Evolutionary conservation across 2,329 filamentous ascomycete species (phyloP).

Genomic region (Calycina herbarum): DNA sequence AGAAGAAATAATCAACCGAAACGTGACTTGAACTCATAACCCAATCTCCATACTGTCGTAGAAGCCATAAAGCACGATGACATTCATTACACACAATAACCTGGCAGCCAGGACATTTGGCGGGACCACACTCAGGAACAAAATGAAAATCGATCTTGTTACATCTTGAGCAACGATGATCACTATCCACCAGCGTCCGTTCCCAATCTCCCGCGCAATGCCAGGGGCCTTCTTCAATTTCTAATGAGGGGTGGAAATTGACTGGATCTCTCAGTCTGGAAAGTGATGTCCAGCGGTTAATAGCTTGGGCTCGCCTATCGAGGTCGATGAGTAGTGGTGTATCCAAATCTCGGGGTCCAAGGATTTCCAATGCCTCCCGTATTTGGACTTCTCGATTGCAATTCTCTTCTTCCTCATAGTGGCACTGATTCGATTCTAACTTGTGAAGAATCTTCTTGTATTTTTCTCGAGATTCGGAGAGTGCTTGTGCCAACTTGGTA

Average conservation of each 20-base stretch:
- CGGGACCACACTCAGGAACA: constrained; percentile 25
- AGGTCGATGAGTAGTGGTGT: constrained; percentile 25
- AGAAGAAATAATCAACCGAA: constrained; percentile 2
- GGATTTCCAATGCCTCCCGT: constrained; percentile 25
- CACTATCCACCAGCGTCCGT: constrained; percentile 17
- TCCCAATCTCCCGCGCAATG: constrained; percentile 28
- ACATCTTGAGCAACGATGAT: constrained; percentile 29
- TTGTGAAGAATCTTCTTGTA: constrained; percentile 13
- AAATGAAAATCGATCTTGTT: constrained; percentile 27
- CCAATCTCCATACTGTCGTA: constrained; percentile 27
- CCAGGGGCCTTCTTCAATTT: constrained; percentile 23
- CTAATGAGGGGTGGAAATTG: constrained; percentile 10
- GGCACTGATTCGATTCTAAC: constrained; percentile 14
- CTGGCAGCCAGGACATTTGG: constrained; percentile 27
- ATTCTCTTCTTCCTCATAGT: constrained; percentile 25
- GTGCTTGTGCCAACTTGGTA: background rate
- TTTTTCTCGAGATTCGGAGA: constrained; percentile 12
- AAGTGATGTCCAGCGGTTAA: constrained; percentile 29
- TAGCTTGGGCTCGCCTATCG: constrained; percentile 23
- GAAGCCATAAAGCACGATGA: constrained; percentile 23
- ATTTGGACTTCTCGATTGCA: constrained; percentile 14
- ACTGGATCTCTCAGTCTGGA: constrained; percentile 18
- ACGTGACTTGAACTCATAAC: constrained; percentile 6
- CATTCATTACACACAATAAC: constrained; percentile 28
- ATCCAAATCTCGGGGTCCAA: constrained; percentile 26